Evolutionary conservation across 208 protist genomes (phyloP), one percentile per base, ranked within the genome.

Genomic region (Tetramitus jugosus): DNA sequence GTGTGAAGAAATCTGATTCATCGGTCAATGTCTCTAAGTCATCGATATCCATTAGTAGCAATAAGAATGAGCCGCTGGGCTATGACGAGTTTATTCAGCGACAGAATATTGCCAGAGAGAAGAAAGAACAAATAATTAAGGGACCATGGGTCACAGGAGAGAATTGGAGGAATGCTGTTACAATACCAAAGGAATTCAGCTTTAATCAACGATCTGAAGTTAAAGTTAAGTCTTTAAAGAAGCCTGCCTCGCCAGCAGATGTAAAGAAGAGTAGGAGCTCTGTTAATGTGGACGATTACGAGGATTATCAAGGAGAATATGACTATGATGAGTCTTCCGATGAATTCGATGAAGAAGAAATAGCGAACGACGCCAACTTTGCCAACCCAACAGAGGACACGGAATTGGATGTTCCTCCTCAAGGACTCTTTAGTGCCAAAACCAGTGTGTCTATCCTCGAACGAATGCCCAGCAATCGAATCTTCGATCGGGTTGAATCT

Each of bases 131-230:
- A 20, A 79, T 71, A 61, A 17, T 26, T 37, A 67, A 61, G 17
- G 76, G 45, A 17, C 14, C 17, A 40, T 71, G 61, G 8, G 76
- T 79, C 13, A 80, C 72, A 3, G 78, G 78, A 45, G 65, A 52
- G 0, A 80, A 80, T 3, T 80, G 78, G 78, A 80, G 31, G 39
- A 80, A 80, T 40, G 23, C 79, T 35, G 35, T 79, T 17, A 80
- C 78, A 0, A 33, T 76, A 3, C 78, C 78, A 6, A 64, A 37
- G 4, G 78, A 76, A 42, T 80, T 80, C 49, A 20, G 20, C 1
- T 76, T 80, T 60, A 46, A 46, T 31, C 2, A 8, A 26, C 69
- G 39, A 39, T 31, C 69, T 17, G 31, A 42, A 29, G 40, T 45
- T 33, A 49, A 49, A 35, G 52, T 80, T n/a, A 80, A 80, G 35